Conservation (phyloP, 257 asterid species). For the Osmanthus fragrans region DNA sequence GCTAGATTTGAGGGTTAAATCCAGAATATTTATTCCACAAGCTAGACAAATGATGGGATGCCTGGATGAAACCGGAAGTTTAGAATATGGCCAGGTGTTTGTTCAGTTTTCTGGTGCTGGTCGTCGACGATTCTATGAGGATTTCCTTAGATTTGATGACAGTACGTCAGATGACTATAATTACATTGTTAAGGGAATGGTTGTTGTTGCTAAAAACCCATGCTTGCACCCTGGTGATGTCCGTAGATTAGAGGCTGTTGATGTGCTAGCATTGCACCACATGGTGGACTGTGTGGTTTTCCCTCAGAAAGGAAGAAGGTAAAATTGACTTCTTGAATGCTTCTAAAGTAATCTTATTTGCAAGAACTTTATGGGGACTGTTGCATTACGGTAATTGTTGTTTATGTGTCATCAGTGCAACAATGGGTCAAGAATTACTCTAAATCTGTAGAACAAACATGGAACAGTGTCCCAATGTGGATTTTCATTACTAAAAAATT, state of each 20-base stretch:
- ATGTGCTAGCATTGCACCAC: constrained; percentile 60
- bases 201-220: constrained; percentile 86
- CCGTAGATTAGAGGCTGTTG: constrained; percentile 67
- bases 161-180: constrained; percentile 18
- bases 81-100: constrained; percentile 87
- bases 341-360: background rate
- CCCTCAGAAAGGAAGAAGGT: constrained; percentile 77
- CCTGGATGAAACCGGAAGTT: constrained; percentile 71
- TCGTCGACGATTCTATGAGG: constrained; percentile 33
- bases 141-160: constrained; percentile 25
- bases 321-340: constrained; percentile 15
- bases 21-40: constrained; percentile 70
- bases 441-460: background rate
- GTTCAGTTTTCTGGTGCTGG: constrained; percentile 60
- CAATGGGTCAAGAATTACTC: background rate
- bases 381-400: background rate
- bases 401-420: background rate
- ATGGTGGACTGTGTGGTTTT: constrained; percentile 95
- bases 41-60: constrained; percentile 94
- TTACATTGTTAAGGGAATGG: constrained; percentile 40
- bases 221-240: constrained; percentile 97
- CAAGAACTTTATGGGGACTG: background rate
- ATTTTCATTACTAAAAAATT: too few species aligned
- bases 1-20: constrained; percentile 62
- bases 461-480: background rate